Evolutionary conservation across 1,284 basidiomycete genomes (phyloP), one percentile per base, ranked within the genome.

Genomic region (Apiotrichum gracile): DNA sequence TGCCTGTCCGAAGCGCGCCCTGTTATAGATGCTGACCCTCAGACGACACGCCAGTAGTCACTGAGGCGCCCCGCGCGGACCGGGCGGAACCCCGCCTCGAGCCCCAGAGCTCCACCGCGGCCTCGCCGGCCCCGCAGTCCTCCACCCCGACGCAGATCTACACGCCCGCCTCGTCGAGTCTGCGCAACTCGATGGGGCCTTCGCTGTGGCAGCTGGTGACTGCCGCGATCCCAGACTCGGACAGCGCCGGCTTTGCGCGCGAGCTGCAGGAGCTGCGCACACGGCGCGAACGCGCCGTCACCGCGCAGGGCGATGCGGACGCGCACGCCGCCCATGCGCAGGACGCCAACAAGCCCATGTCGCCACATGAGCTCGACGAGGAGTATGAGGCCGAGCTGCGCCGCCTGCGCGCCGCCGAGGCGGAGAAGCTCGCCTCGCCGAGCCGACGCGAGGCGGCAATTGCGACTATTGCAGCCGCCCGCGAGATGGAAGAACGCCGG

Each of bases 121-220:
- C 25, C 25, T 17, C 26, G 6, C 43, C 43, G 3, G 7, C 27
- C 29, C 19, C 21, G 12, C 31, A 13, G 7, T 12, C 43, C 42
- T 4, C 42, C n/a, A 17, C 43, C 6, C 43, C 43, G 5, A n/a
- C 43, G 19, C 29, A 33, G 43, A 45, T 45, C 31, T 45, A 45
- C 43, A 45, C 43, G 17, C 34, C 46, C 8, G 46, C 34, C 17
- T 47, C 46, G 25, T 22, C 29, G 25, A 38, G 33, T 21, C 48
- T 42, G 21, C 49, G 54, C 17, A 57, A 57, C 33, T 49, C 55
- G 21, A 52, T 57, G 51, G 51, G 55, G 6, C 55, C 51, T 10
- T 48, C 46, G 19, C 48, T 57, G 19, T 57, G 55, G 55, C 51
- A 57, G 43, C 55, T 57, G 17, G 55, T 57, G 6, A 42, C 55